phyloP scores from a whole-genome alignment of 768 basidiomycete species.

The Podaxis mareebaensis region DNA sequence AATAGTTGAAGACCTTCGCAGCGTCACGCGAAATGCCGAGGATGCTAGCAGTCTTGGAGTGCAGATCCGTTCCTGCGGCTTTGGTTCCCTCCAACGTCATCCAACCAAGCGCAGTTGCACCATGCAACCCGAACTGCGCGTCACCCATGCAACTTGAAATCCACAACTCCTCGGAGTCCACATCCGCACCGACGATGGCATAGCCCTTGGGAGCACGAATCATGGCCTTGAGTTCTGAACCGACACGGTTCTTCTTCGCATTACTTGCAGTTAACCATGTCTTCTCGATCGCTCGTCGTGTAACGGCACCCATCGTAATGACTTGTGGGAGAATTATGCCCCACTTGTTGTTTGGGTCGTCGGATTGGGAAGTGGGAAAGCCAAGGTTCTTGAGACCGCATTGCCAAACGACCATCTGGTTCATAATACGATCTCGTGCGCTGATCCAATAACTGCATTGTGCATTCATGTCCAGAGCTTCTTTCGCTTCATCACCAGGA shows the following conservation, averaged over 20 bases:
- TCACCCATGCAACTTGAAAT: slow-evolving; percentile 99
- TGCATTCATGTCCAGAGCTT: slow-evolving; percentile 88
- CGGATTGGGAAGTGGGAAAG: slow-evolving; percentile 30
- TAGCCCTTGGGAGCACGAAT: slow-evolving; percentile 92
- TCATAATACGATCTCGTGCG: slow-evolving; percentile 85
- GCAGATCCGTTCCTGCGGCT: slow-evolving; percentile 89
- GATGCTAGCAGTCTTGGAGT: slow-evolving; percentile 94
- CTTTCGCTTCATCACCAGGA: slow-evolving; percentile 75
- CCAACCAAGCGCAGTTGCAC: slow-evolving; percentile 97
- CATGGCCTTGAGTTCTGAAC: slow-evolving; percentile 98
- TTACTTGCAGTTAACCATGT: slow-evolving; percentile 99
- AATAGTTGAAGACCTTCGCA: slow-evolving; percentile 99
- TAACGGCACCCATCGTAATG: slow-evolving; percentile 98
- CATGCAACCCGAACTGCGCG: slow-evolving; percentile 95
- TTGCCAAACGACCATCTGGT: slow-evolving; percentile 93
- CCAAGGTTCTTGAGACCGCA: slow-evolving; percentile 52
- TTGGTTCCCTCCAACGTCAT: slow-evolving; percentile 99
- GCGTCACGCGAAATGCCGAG: slow-evolving; percentile 91
- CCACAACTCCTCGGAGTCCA: slow-evolving; percentile 99
- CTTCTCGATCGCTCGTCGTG: slow-evolving; percentile 94
- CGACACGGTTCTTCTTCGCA: slow-evolving; percentile 96
- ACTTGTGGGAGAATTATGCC: slow-evolving; percentile 96
- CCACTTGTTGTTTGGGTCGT: slow-evolving; percentile 48
- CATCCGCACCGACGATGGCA: slow-evolving; percentile 95
- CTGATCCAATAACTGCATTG: slow-evolving; percentile 99